Percentiles rank a stretch among this genome's conserved stretches.
These are phyloP conservation scores for Mortierella polycephala DNA, from an alignment of 371 early-diverging fungal genomes.

Conservation along the genomic window DNA sequence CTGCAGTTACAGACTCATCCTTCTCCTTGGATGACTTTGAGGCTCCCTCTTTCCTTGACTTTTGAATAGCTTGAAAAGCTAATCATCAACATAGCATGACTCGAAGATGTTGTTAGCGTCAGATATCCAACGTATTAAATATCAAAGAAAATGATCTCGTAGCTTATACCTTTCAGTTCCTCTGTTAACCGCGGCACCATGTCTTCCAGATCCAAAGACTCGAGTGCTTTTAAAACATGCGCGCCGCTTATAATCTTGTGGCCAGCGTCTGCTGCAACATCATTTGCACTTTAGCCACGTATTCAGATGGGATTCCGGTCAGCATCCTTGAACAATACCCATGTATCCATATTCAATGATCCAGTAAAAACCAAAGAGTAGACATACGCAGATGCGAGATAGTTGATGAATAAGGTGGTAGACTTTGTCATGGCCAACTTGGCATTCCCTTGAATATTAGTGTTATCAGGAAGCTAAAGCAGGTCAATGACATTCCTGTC, in stretches of 20 bases:
- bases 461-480: slow-evolving; percentile 68
- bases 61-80: slow-evolving; percentile 45
- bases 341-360: too few species aligned
- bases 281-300: slow-evolving; percentile 59
- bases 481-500: background rate
- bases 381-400: slow-evolving; percentile 67
- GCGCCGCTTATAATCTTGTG: slow-evolving; percentile 63
- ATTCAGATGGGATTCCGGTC: too few species aligned
- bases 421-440: slow-evolving; percentile 70
- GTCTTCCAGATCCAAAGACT: slow-evolving; percentile 64
- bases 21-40: slow-evolving; percentile 25
- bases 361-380: background rate
- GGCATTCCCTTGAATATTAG: slow-evolving; percentile 69
- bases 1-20: slow-evolving; percentile 11
- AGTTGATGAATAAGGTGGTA: slow-evolving; percentile 72
- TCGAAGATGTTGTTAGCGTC: slow-evolving; percentile 20
- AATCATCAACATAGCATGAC: background rate
- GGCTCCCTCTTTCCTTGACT: slow-evolving; percentile 23
- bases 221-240: slow-evolving; percentile 68
- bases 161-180: slow-evolving; percentile 37
- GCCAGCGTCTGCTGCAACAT: slow-evolving; percentile 59
- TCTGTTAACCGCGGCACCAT: slow-evolving; percentile 56
- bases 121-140: background rate
- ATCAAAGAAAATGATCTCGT: too few species aligned
- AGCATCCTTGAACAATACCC: too few species aligned